A percentile compares a stretch with the other conserved stretches of the same genome.
Conservation (phyloP, 495 filamentous ascomycete species). For the Penicillium robsamsonii region DNA sequence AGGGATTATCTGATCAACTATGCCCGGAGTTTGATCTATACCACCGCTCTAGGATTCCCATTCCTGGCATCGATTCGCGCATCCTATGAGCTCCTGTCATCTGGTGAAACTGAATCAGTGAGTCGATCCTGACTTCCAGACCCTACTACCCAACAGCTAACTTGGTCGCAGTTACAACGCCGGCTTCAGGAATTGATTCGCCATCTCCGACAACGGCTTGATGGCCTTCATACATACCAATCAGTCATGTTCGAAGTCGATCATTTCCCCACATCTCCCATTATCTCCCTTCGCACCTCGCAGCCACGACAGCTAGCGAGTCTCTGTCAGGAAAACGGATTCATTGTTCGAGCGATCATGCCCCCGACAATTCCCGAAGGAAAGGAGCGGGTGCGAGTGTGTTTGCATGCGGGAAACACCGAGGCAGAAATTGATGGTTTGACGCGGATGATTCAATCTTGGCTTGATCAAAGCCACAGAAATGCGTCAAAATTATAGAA, state of each 20-base stretch:
- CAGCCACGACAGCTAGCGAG: slow-evolving; percentile 32
- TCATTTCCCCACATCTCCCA: slow-evolving; percentile 43
- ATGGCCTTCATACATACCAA: slow-evolving; percentile 26
- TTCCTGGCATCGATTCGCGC: slow-evolving; percentile 47
- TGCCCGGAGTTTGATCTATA: slow-evolving; percentile 49
- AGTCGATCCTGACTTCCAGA: not conserved
- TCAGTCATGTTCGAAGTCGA: slow-evolving; percentile 36
- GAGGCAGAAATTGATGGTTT: slow-evolving; percentile 45
- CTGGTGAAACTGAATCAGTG: slow-evolving; percentile 44
- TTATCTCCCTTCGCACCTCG: slow-evolving; percentile 45
- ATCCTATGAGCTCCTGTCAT: slow-evolving; percentile 43
- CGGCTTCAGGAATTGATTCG: slow-evolving; percentile 38
- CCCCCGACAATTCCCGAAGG: slow-evolving; percentile 49
- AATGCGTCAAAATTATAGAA: slow-evolving; percentile 20
- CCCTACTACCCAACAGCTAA: not conserved
- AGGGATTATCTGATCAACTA: slow-evolving; percentile 47
- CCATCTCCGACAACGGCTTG: slow-evolving; percentile 36
- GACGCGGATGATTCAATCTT: slow-evolving; percentile 36
- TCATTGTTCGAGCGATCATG: slow-evolving; percentile 47
- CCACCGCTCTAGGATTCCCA: slow-evolving; percentile 49
- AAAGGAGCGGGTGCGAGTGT: slow-evolving; percentile 48
- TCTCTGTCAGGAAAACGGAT: slow-evolving; percentile 36
- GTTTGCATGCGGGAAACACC: slow-evolving; percentile 51
- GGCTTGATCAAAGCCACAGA: slow-evolving; percentile 33
- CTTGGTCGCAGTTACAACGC: slow-evolving; percentile 32